Base-by-base conservation (phyloP, 805 yeast genomes). In the Saccharomycopsis fodiens region DNA sequence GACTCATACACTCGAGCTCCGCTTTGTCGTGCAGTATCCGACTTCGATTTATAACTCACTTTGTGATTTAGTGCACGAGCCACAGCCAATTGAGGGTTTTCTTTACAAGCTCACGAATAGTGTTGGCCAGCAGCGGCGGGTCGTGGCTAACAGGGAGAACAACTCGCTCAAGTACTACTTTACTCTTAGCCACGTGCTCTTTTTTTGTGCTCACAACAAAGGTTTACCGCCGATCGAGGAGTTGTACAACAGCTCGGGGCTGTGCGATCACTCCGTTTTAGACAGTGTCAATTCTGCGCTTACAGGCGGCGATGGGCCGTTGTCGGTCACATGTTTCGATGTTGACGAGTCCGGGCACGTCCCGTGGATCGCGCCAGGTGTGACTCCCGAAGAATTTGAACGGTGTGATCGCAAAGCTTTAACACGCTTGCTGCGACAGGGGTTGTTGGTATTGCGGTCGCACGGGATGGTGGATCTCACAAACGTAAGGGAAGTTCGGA, bases 11-110 rank as follows among this genome's bases (percentile, higher is more conserved):
- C 57, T 88, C n/a, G 91, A 88, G 57, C 59, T 83, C 17, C 66
- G 94, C 35, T 69, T 65, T 16, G 57, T 70, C 21, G 53, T 57
- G 13, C 71, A 70, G 44, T 67, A 69, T 46, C 66, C 74, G 3
- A 57, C 65, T 41, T 32, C 36, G 1, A 31, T 15, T 3, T 42
- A 44, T 43, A 25, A 53, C 27, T 54, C 52, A 31, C 61, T 59
- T 2, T 45, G 48, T 6, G 36, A 42, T 7, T 6, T 68, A 16
- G 17, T 40, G 3, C 41, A 52, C 1, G 95, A 83, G 57, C 96
- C 96, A 0, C 43, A 64, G 0, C 80, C 95, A 0, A 60, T 87
- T 7, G 97, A 91, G 63, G 97, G 97, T 0, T 88, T 84, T 58
- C 59, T 89, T 19, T 29, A 22, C 17, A 40, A 31, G 16, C 17